Conservation (phyloP, 345 rosid species). For the Gossypium arboreum region DNA sequence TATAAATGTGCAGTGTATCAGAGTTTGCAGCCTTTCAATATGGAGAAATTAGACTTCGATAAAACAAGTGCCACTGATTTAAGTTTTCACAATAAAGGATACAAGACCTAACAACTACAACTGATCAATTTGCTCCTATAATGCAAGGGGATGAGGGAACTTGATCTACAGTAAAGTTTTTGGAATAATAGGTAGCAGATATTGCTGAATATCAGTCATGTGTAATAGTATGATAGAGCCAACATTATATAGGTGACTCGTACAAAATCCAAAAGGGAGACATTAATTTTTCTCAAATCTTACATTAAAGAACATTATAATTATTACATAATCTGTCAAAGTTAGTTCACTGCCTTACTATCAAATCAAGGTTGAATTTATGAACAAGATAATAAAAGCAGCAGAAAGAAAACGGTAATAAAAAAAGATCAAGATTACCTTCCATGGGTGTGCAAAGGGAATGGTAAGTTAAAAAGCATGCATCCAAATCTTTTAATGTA, state of each 20-base stretch:
- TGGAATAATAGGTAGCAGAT: not conserved
- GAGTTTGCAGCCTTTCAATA: not conserved
- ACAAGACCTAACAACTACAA: not conserved
- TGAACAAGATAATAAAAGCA: not conserved
- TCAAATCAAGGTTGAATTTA: not conserved
- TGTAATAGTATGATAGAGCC: not conserved
- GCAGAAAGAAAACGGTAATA: not conserved
- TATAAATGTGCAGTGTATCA: not conserved
- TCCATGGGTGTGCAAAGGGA: slow-evolving; percentile 28
- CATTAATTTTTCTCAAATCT: not conserved
- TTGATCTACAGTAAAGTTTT: too few species aligned
- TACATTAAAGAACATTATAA: not conserved
- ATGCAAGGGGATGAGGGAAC: not conserved
- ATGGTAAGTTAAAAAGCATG: slow-evolving; percentile 38
- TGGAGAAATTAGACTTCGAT: not conserved
- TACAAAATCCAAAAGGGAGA: not conserved
- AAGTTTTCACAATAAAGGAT: not conserved
- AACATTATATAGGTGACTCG: not conserved
- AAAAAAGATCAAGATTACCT: slow-evolving; percentile 21
- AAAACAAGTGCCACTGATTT: not conserved
- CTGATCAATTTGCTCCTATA: not conserved
- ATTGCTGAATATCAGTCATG: not conserved
- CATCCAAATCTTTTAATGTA: slow-evolving; percentile 39
- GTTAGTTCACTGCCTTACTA: not conserved
- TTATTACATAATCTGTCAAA: not conserved